phyloP scores from a whole-genome alignment of 2,329 filamentous ascomycete species.

The Neonectria magnoliae region DNA sequence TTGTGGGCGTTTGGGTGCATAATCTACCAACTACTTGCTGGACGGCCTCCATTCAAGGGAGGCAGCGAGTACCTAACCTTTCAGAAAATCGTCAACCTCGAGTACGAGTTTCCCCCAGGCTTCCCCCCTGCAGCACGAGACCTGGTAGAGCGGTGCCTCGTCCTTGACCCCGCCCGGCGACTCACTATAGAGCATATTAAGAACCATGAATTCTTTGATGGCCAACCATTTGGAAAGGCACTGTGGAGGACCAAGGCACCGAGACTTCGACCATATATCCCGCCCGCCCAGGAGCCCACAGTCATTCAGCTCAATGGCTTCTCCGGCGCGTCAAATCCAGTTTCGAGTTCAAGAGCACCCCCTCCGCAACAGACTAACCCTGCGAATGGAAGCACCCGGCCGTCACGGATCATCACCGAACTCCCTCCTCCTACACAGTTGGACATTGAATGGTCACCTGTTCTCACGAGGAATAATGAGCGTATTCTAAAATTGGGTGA shows the following conservation, averaged over 20 bases:
- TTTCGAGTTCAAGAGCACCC: slow-evolving; percentile 43
- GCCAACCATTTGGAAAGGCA: slow-evolving; percentile 82
- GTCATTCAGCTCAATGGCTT: slow-evolving; percentile 77
- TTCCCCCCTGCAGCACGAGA: slow-evolving; percentile 90
- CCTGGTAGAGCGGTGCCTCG: slow-evolving; percentile 87
- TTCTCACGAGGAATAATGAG: slow-evolving; percentile 90
- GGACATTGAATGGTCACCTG: slow-evolving; percentile 98
- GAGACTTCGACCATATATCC: slow-evolving; percentile 82
- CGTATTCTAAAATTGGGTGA: slow-evolving; percentile 95
- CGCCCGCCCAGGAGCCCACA: slow-evolving; percentile 77
- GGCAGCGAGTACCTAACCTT: slow-evolving; percentile 97
- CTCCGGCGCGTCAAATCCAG: slow-evolving; percentile 45
- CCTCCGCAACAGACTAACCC: slow-evolving; percentile 50
- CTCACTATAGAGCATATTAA: slow-evolving; percentile 96
- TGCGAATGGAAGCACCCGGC: slow-evolving; percentile 64
- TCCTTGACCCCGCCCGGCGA: slow-evolving; percentile 85
- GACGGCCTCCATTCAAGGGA: slow-evolving; percentile 96
- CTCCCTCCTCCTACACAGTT: slow-evolving; percentile 95
- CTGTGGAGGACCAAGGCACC: slow-evolving; percentile 93
- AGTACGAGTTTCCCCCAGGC: slow-evolving; percentile 91
- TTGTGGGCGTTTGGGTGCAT: slow-evolving; percentile 99
- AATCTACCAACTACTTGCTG: slow-evolving; percentile 93
- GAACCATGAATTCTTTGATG: slow-evolving; percentile 94
- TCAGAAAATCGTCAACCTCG: slow-evolving; percentile 94
- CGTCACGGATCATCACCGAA: slow-evolving; percentile 89